phyloP scores from a whole-genome alignment of 768 basidiomycete genomes.

The Macrolepiota dolichaula region DNA sequence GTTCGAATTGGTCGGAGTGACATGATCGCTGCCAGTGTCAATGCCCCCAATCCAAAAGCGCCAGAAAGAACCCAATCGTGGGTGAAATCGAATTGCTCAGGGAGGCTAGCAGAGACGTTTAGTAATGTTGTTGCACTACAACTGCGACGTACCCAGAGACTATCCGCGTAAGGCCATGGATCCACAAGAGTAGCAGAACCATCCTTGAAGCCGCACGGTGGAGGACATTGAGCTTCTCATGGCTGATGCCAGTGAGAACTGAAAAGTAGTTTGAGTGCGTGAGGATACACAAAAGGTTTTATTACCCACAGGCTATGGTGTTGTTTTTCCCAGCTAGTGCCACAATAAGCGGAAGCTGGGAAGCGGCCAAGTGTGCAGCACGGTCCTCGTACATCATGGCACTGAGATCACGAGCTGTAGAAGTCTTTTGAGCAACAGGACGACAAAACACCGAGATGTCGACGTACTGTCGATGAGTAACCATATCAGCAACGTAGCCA shows the following conservation, averaged over 20 bases:
- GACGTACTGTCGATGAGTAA: slow-evolving; percentile 43
- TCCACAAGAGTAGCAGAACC: slow-evolving; percentile 38
- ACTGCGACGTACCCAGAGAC: slow-evolving; percentile 22
- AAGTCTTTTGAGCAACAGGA: slow-evolving; percentile 11
- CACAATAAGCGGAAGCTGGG: slow-evolving; percentile 49
- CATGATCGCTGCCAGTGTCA: slow-evolving; percentile 33
- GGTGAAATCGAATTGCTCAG: slow-evolving; percentile 30
- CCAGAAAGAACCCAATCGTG: slow-evolving; percentile 34
- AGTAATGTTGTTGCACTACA: neutral
- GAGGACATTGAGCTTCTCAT: slow-evolving; percentile 50
- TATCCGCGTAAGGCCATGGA: slow-evolving; percentile 33
- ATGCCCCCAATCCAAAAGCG: slow-evolving; percentile 25
- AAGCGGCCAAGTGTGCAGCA: slow-evolving; percentile 40
- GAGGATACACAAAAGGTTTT: neutral
- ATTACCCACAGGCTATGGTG: slow-evolving; percentile 42
- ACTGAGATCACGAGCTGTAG: slow-evolving; percentile 28
- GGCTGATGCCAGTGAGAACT: slow-evolving; percentile 52
- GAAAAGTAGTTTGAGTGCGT: neutral
- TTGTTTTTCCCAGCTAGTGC: slow-evolving; percentile 59
- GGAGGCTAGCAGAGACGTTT: slow-evolving; percentile 23
- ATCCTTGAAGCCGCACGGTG: slow-evolving; percentile 42
- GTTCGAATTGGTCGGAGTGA: slow-evolving; percentile 37
- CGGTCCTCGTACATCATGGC: slow-evolving; percentile 32
- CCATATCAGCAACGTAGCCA: slow-evolving; percentile 40
- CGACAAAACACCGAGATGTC: neutral